Evolutionary conservation across 306 rosid genomes (phyloP).

Genomic region (Arachis hypogaea): DNA sequence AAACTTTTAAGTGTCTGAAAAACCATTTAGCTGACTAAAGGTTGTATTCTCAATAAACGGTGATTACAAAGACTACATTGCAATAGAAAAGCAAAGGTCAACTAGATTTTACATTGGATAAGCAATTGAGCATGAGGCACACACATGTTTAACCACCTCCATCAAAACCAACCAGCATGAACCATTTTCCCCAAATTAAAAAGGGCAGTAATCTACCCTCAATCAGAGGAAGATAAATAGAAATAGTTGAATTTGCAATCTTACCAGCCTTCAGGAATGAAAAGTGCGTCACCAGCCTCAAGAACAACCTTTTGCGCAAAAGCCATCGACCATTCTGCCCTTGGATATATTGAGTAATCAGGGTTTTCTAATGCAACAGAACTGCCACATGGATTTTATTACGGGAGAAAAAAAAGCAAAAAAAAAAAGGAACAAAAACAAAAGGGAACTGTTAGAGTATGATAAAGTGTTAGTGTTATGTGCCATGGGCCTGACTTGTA

Average conservation of each 20-base stretch:
- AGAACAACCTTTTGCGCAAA: slow-evolving; percentile 75
- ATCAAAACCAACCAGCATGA: slow-evolving; percentile 21
- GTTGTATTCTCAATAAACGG: not conserved
- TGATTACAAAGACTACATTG: slow-evolving; percentile 9
- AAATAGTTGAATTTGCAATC: slow-evolving; percentile 37
- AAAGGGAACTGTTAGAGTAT: slow-evolving; percentile 32
- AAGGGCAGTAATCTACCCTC: slow-evolving; percentile 26
- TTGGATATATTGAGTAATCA: slow-evolving; percentile 71
- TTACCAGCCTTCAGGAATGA: slow-evolving; percentile 99
- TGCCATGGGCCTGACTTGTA: not conserved
- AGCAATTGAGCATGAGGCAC: slow-evolving; percentile 9
- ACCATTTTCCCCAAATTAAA: slow-evolving; percentile 20
- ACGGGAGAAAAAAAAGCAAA: slow-evolving; percentile 14
- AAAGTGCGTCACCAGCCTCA: slow-evolving; percentile 88
- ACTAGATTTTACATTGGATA: slow-evolving; percentile 13
- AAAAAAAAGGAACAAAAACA: slow-evolving; percentile 21
- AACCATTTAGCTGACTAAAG: not conserved
- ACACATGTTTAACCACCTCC: slow-evolving; percentile 27
- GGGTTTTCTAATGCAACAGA: slow-evolving; percentile 76
- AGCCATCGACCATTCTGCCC: slow-evolving; percentile 68
- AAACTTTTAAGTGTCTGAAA: slow-evolving; percentile 9
- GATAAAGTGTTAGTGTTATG: not conserved
- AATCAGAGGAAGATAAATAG: slow-evolving; percentile 35
- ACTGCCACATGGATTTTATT: slow-evolving; percentile 53
- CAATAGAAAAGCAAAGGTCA: slow-evolving; percentile 12